phyloP scores from a whole-genome alignment of 352 stramenopile genomes.

The Phytophthora nicotianae region DNA sequence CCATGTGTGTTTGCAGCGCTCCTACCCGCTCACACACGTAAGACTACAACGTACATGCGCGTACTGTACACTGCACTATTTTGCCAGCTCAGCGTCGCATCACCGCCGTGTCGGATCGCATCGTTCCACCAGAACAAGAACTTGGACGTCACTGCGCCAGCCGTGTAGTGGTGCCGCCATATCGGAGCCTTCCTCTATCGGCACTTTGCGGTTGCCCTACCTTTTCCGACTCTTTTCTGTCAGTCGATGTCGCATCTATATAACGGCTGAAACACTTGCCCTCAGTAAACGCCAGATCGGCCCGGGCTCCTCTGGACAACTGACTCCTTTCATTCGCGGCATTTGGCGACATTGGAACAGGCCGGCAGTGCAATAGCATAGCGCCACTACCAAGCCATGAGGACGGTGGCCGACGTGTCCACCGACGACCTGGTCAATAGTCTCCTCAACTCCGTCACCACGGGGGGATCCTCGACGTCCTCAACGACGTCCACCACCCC shows the following conservation, averaged over 20 bases:
- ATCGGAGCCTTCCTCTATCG: not conserved
- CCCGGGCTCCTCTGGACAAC: slow-evolving; percentile 14
- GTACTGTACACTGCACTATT: slow-evolving; percentile 5
- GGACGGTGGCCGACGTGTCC: slow-evolving; percentile 34
- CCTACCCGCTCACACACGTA: slow-evolving; percentile 10
- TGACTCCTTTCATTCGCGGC: slow-evolving; percentile 26
- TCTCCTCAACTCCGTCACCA: slow-evolving; percentile 44
- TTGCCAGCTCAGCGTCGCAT: slow-evolving; percentile 4
- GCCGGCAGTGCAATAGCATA: not conserved
- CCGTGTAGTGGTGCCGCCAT: not conserved
- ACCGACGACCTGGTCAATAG: slow-evolving; percentile 51
- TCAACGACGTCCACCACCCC: slow-evolving; percentile 11
- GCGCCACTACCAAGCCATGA: slow-evolving; percentile 15
- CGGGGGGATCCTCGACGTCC: slow-evolving; percentile 16
- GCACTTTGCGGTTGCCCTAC: not conserved
- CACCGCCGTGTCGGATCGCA: slow-evolving; percentile 12
- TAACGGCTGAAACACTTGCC: slow-evolving; percentile 20
- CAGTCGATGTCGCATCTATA: slow-evolving; percentile 2
- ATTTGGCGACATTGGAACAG: slow-evolving; percentile 19
- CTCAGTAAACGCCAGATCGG: slow-evolving; percentile 11
- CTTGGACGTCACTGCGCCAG: not conserved
- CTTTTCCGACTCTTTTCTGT: slow-evolving; percentile 15
- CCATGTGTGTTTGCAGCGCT: slow-evolving; percentile 23
- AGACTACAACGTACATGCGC: not conserved
- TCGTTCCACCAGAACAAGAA: slow-evolving; percentile 6